These are phyloP conservation scores for Fraxinus albicans DNA, from an alignment of 305 asterid genomes.

Conservation along the genomic window DNA sequence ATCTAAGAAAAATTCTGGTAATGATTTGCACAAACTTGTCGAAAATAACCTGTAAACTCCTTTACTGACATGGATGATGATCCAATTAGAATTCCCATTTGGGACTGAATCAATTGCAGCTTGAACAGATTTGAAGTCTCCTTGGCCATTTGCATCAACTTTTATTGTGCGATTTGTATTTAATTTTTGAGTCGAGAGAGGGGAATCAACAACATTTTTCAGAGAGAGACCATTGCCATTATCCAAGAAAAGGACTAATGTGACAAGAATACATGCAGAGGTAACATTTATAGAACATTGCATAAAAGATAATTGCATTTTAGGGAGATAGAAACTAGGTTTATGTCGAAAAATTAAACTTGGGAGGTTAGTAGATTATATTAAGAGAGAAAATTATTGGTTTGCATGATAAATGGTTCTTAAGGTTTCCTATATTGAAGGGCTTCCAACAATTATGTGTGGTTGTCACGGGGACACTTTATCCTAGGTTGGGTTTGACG, in stretches of 20 bases:
- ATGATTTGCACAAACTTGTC: neutral
- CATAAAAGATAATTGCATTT: constrained; percentile 31
- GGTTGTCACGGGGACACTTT: neutral
- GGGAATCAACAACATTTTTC: constrained; percentile 45
- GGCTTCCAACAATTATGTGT: neutral
- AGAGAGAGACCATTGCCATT: constrained; percentile 40
- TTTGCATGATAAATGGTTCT: neutral
- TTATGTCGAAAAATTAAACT: neutral
- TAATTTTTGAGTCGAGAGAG: constrained; percentile 43
- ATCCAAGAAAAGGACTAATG: constrained; percentile 27
- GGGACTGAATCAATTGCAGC: constrained; percentile 77
- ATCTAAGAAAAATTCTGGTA: neutral
- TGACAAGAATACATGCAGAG: constrained; percentile 23
- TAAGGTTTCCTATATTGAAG: constrained; percentile 1
- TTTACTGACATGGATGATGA: constrained; percentile 57
- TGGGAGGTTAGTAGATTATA: neutral
- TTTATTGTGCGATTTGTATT: constrained; percentile 36
- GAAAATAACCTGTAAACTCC: constrained; percentile 67
- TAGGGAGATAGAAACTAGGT: neutral
- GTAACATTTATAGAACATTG: constrained; percentile 20
- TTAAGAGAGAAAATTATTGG: neutral
- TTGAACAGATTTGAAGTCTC: constrained; percentile 65
- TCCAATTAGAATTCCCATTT: constrained; percentile 60
- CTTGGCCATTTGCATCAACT: constrained; percentile 64
- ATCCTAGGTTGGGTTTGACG: neutral